A percentile compares a stretch with the other conserved stretches of the same genome.
Conservation (phyloP, 2,329 filamentous ascomycete genomes). For the Pyricularia pennisetigena region DNA sequence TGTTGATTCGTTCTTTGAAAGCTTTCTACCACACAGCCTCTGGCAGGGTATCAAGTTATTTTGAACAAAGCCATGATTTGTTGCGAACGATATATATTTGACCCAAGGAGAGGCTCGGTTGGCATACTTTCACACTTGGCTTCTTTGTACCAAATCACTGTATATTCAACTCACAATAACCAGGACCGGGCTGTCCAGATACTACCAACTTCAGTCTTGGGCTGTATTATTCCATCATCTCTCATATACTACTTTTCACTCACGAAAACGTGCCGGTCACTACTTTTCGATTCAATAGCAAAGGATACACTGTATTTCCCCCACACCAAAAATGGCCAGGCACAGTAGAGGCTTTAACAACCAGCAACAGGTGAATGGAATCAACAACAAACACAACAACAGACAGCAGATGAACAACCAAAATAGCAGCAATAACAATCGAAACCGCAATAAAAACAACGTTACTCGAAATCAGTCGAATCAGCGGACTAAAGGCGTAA, state of each 20-base stretch:
- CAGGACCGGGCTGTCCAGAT: not conserved
- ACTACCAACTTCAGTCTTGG: not conserved
- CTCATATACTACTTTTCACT: not conserved
- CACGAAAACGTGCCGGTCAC: not conserved
- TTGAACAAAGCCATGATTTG: not conserved
- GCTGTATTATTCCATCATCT: not conserved
- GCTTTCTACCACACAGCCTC: not conserved
- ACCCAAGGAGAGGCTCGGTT: not conserved
- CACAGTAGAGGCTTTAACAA: conserved; percentile 20
- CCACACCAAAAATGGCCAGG: not conserved
- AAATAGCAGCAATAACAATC: conserved; percentile 11
- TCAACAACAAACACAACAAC: conserved; percentile 18
- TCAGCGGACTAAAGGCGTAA: not conserved
- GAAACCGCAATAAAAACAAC: conserved; percentile 1
- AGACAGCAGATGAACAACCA: conserved; percentile 12
- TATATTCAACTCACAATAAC: not conserved
- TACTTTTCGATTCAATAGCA: not conserved
- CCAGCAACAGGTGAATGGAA: conserved; percentile 17
- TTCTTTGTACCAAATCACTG: not conserved
- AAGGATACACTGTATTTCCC: not conserved
- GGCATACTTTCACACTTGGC: not conserved
- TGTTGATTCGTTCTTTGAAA: not conserved
- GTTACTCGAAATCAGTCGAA: not conserved
- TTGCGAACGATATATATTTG: not conserved
- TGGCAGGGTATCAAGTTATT: not conserved